phyloP scores from a whole-genome alignment of 331 rosid genomes.

The Dryas integrifolia region DNA sequence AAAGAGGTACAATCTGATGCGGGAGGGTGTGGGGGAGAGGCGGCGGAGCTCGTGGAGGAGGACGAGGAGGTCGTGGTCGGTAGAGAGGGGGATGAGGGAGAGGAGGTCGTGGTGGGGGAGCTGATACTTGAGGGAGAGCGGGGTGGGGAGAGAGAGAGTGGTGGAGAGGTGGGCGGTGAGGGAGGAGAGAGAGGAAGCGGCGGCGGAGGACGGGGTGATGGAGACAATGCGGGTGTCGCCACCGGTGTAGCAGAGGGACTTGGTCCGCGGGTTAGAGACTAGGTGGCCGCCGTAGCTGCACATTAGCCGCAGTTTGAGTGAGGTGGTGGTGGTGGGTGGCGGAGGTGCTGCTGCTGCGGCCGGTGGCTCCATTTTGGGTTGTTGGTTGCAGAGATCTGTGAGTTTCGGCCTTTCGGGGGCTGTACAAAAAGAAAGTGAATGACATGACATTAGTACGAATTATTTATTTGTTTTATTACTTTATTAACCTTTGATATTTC shows the following conservation, averaged over 20 bases:
- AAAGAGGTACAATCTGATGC: constrained; percentile 52
- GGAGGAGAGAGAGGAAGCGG: constrained; percentile 22
- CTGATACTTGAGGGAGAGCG: constrained; percentile 54
- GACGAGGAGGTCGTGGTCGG: constrained; percentile 43
- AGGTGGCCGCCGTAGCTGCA: constrained; percentile 64
- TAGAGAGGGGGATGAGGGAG: constrained; percentile 45
- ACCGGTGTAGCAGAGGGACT: constrained; percentile 49
- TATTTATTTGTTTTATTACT: no score
- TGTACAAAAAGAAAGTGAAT: no score
- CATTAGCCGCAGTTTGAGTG: constrained; percentile 51
- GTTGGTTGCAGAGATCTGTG: constrained; percentile 6
- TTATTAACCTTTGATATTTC: no score
- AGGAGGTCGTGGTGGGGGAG: constrained; percentile 49
- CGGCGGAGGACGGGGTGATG: constrained; percentile 31
- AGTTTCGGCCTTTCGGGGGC: no score
- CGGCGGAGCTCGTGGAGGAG: constrained; percentile 44
- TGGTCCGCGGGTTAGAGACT: constrained; percentile 40
- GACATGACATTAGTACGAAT: no score
- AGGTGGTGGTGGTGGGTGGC: not conserved
- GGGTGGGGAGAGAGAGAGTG: constrained; percentile 29
- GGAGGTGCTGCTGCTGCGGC: no score
- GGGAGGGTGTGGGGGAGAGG: constrained; percentile 18
- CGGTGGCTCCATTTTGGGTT: constrained; percentile 35
- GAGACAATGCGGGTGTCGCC: constrained; percentile 59
- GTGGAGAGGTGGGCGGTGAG: constrained; percentile 42